Percentiles rank a stretch among this genome's conserved stretches.
phyloP scores from a whole-genome alignment of 2,329 filamentous ascomycete genomes.

The Penicillium italicum region DNA sequence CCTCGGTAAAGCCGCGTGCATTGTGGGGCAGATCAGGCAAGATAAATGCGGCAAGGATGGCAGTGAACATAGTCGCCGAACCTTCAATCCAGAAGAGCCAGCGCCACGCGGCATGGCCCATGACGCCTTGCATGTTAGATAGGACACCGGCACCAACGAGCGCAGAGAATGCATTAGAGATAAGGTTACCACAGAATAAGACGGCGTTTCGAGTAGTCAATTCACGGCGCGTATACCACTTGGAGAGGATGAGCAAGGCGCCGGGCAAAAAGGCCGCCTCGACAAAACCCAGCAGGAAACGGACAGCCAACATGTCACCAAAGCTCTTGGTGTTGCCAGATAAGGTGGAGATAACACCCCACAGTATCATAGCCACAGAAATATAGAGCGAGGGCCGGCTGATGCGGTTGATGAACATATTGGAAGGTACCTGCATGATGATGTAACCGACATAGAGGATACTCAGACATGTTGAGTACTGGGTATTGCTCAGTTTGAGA shows the following conservation, averaged over 20 bases:
- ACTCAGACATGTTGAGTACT: slow-evolving; percentile 44
- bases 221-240: slow-evolving; percentile 49
- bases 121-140: slow-evolving; percentile 42
- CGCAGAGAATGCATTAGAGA: slow-evolving; percentile 47
- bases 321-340: slow-evolving; percentile 46
- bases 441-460: slow-evolving; percentile 48
- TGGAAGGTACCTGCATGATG: slow-evolving; percentile 47
- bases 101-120: slow-evolving; percentile 42
- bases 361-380: slow-evolving; percentile 50
- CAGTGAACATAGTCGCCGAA: slow-evolving; percentile 47
- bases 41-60: slow-evolving; percentile 34
- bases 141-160: slow-evolving; percentile 47
- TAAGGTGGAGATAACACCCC: slow-evolving; percentile 59
- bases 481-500: slow-evolving; percentile 33
- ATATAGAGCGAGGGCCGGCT: slow-evolving; percentile 46
- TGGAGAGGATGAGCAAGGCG: slow-evolving; percentile 42
- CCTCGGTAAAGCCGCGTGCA: slow-evolving; percentile 45
- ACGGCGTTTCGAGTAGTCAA: slow-evolving; percentile 45
- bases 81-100: slow-evolving; percentile 55
- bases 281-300: slow-evolving; percentile 39
- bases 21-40: slow-evolving; percentile 55
- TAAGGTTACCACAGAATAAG: slow-evolving; percentile 47
- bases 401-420: slow-evolving; percentile 46
- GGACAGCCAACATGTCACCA: slow-evolving; percentile 35
- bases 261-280: slow-evolving; percentile 42